phyloP scores from a whole-genome alignment of 2,329 filamentous ascomycete genomes.

The Alternaria sp. region DNA sequence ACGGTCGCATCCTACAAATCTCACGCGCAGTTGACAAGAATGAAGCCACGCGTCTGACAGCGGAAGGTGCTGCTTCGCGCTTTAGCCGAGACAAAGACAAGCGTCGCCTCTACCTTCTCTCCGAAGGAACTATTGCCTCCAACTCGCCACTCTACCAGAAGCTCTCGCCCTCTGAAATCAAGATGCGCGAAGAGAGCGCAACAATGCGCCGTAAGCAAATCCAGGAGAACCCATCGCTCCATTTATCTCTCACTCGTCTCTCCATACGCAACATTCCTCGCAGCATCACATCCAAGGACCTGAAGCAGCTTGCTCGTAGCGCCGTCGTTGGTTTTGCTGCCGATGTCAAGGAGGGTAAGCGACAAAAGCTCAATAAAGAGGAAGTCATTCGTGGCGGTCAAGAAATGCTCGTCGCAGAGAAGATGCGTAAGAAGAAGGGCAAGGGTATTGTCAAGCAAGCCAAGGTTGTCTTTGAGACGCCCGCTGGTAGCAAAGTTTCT shows the following conservation, averaged over 20 bases:
- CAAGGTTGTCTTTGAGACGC: constrained; percentile 92
- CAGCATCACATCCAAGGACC: constrained; percentile 79
- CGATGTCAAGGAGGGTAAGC: constrained; percentile 80
- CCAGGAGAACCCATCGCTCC: constrained; percentile 86
- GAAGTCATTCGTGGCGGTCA: constrained; percentile 81
- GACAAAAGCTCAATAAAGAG: constrained; percentile 84
- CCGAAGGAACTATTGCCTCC: constrained; percentile 81
- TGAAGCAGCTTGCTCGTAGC: constrained; percentile 88
- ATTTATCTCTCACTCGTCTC: constrained; percentile 87
- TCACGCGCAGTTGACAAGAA: constrained; percentile 83
- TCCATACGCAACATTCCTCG: constrained; percentile 91
- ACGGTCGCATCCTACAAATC: constrained; percentile 85
- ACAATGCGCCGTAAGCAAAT: constrained; percentile 90
- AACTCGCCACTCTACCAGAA: constrained; percentile 78
- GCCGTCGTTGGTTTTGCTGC: constrained; percentile 94
- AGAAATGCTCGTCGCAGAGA: constrained; percentile 81
- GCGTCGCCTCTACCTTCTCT: constrained; percentile 83
- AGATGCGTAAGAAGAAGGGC: constrained; percentile 77
- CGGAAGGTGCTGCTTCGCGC: constrained; percentile 67
- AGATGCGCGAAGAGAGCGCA: constrained; percentile 85
- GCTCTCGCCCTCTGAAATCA: constrained; percentile 78
- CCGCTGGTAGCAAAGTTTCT: constrained; percentile 80
- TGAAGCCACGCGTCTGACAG: constrained; percentile 77
- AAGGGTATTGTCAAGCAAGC: constrained; percentile 90
- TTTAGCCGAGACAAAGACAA: constrained; percentile 83